A percentile compares a stretch with the other conserved stretches of the same genome.
Evolutionary conservation across 2,329 filamentous ascomycete genomes (phyloP).

Genomic region (Fusarium buharicum): DNA sequence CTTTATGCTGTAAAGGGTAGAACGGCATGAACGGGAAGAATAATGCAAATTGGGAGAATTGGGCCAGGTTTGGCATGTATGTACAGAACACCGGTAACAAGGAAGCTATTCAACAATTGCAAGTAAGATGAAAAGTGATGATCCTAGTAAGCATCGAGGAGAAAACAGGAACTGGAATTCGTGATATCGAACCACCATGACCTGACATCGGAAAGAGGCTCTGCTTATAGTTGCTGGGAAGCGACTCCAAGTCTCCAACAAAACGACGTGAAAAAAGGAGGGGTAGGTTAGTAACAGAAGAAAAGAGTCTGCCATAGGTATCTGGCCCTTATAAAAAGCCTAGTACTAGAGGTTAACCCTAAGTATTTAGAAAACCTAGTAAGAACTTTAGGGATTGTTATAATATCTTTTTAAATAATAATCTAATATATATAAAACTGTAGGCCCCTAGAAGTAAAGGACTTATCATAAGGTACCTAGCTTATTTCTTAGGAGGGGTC

Average conservation of each 20-base stretch:
- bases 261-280: background rate
- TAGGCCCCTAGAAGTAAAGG: too few species aligned
- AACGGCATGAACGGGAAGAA: background rate
- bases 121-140: background rate
- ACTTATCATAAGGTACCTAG: too few species aligned
- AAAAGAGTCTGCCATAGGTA: too few species aligned
- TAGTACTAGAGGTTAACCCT: too few species aligned
- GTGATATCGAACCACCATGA: conserved; percentile 44
- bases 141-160: conserved; percentile 1
- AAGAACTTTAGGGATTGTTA: too few species aligned
- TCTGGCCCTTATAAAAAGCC: too few species aligned
- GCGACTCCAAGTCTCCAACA: conserved; percentile 6
- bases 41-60: background rate
- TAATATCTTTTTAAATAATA: too few species aligned
- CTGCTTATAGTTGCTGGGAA: conserved; percentile 9
- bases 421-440: too few species aligned
- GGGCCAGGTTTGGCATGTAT: background rate
- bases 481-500: too few species aligned
- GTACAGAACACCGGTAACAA: background rate
- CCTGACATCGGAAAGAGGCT: conserved; percentile 34
- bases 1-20: background rate
- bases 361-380: too few species aligned
- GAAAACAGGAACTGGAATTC: conserved; percentile 18
- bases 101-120: conserved; percentile 4
- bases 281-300: conserved; percentile 3